These are phyloP conservation scores for Globisporangium megalacanthum DNA, from an alignment of 352 stramenopile species.

Conservation along the genomic window DNA sequence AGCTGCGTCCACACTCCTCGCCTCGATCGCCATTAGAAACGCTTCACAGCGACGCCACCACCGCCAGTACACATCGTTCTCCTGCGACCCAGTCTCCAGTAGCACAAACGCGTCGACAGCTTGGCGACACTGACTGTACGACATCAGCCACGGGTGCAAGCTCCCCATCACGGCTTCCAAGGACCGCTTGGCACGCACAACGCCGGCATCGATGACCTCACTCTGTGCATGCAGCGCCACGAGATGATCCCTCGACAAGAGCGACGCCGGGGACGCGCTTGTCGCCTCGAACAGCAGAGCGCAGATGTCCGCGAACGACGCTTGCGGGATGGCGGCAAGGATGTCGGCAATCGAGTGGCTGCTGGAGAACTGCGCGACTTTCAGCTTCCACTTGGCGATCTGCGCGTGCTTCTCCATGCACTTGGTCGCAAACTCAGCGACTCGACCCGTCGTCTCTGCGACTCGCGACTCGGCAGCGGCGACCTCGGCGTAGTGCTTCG, in stretches of 20 bases:
- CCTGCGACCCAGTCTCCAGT: slow-evolving; percentile 11
- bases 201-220: slow-evolving; percentile 24
- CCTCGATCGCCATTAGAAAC: slow-evolving; percentile 2
- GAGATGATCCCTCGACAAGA: slow-evolving; percentile 18
- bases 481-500: not conserved
- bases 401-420: slow-evolving; percentile 46
- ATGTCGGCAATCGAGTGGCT: slow-evolving; percentile 2
- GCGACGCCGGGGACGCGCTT: slow-evolving; percentile 2
- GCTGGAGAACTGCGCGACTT: slow-evolving; percentile 19
- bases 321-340: not conserved
- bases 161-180: slow-evolving; percentile 21
- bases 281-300: slow-evolving; percentile 10
- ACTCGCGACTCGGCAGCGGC: not conserved
- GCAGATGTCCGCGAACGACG: slow-evolving; percentile 23
- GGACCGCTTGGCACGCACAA: slow-evolving; percentile 20
- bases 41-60: slow-evolving; percentile 32
- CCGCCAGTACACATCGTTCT: slow-evolving; percentile 40
- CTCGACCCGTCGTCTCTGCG: slow-evolving; percentile 12
- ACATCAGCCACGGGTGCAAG: slow-evolving; percentile 34
- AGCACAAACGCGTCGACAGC: slow-evolving; percentile 34
- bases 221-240: slow-evolving; percentile 23
- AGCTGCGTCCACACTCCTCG: not conserved
- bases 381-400: slow-evolving; percentile 33
- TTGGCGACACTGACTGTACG: slow-evolving; percentile 29
- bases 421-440: slow-evolving; percentile 35